phyloP scores from a whole-genome alignment of 2,329 filamentous ascomycete species.

The Ophiostoma sp. region DNA sequence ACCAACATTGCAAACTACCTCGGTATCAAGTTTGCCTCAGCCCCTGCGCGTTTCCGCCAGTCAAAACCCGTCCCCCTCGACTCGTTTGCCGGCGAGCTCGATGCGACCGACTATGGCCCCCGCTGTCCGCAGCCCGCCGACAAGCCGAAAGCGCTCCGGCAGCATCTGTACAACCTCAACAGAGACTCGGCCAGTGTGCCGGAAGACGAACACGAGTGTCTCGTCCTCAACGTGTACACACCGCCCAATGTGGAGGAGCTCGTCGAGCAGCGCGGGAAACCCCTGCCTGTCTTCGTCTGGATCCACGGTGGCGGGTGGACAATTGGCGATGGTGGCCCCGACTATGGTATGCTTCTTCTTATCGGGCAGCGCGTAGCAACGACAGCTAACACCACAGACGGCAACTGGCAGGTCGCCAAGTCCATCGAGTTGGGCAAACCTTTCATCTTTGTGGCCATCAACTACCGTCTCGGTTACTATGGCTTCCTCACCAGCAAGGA shows the following conservation, averaged over 20 bases:
- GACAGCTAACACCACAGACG: background rate
- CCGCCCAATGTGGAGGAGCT: background rate
- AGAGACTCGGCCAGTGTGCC: constrained; percentile 15
- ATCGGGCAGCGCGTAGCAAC: no score
- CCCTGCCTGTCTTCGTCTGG: constrained; percentile 22
- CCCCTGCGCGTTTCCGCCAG: constrained; percentile 21
- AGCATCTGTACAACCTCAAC: constrained; percentile 17
- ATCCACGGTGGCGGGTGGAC: constrained; percentile 23
- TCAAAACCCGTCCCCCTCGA: constrained; percentile 10
- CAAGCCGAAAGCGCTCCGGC: constrained; percentile 16
- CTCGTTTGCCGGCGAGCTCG: constrained; percentile 11
- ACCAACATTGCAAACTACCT: constrained; percentile 23
- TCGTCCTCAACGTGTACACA: constrained; percentile 19
- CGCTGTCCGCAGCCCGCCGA: constrained; percentile 22
- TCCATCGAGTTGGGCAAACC: constrained; percentile 29
- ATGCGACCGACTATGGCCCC: constrained; percentile 20
- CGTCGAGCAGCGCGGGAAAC: background rate
- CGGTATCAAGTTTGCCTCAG: constrained; percentile 17
- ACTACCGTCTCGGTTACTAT: constrained; percentile 29
- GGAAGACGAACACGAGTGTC: constrained; percentile 18
- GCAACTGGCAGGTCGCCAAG: constrained; percentile 21
- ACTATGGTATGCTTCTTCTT: constrained; percentile 9
- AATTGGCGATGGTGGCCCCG: constrained; percentile 20
- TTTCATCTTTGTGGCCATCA: constrained; percentile 31
- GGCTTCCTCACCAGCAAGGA: constrained; percentile 25